Evolutionary conservation across 352 stramenopile species (phyloP), one percentile per base, ranked within the genome.

Genomic region (Pythium myriotylum): DNA sequence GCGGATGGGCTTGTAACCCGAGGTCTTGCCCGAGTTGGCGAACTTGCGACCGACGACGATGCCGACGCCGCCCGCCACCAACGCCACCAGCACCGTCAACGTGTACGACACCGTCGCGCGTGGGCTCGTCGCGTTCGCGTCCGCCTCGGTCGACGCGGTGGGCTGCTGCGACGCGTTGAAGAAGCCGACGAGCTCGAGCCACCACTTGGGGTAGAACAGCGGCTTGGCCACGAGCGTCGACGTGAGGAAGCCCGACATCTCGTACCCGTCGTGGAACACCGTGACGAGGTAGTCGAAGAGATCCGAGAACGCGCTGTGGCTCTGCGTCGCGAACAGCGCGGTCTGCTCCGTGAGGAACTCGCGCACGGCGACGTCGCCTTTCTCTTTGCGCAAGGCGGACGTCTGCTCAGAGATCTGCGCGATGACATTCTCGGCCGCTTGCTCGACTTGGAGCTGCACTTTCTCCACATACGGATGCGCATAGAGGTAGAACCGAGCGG

Each of bases 141-240:
- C 26, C 17, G 23, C 37, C 27, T 40, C 24, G 2, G 24, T 16
- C 3, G 46, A 40, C 46, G 27, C 42, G 19, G 52, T 60, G 19
- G 45, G 35, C 37, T 62, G 65, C 49, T n/a, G 65, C 40, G n/a
- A 39, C 3, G 40, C 49, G 54, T 77, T 65, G 35, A 92, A 95
- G 54, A 89, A 95, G 0, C 86, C 86, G 13, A 95, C 84, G 29
- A 81, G 57, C 46, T 92, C 49, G 3, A 95, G 79, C 84, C 84
- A 95, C 86, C 82, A 93, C 59, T 88, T 87, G 3, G 86, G 86
- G 51, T 95, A 95, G 51, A 92, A 92, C 16, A 95, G 74, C 42
- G 77, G 76, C 48, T 72, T 75, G 33, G 74, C 81, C 13, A 49
- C 67, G 7, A 95, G 64, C 22, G 54, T 59, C 3, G 65, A 41